A percentile compares a stretch with the other conserved stretches of the same genome.
These are phyloP conservation scores for Xylariaceae sp. DNA, from an alignment of 2,329 filamentous ascomycete species.

Conservation along the genomic window DNA sequence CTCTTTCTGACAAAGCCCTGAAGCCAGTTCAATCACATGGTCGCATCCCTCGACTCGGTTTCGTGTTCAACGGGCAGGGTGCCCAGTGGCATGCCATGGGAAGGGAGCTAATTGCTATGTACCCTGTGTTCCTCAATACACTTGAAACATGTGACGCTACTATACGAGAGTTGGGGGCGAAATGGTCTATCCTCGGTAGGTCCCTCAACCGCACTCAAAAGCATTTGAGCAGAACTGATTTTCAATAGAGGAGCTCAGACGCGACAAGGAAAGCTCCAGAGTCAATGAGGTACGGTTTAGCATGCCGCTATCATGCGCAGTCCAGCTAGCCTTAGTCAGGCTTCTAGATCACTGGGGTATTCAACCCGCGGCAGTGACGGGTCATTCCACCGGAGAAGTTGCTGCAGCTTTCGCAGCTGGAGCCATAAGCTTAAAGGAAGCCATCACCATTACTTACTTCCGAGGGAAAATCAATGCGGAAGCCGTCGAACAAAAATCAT, in stretches of 20 bases:
- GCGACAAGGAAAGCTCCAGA: slow-evolving; percentile 24
- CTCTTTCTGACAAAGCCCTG: neutral
- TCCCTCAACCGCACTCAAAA: slow-evolving; percentile 42
- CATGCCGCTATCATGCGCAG: neutral
- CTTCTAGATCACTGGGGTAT: slow-evolving; percentile 31
- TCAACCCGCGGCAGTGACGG: slow-evolving; percentile 28
- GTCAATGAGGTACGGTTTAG: slow-evolving; percentile 7
- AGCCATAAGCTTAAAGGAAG: slow-evolving; percentile 27
- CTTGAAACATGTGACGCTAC: slow-evolving; percentile 7
- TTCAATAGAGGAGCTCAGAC: slow-evolving; percentile 34
- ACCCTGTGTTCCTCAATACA: slow-evolving; percentile 14
- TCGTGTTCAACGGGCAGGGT: slow-evolving; percentile 35
- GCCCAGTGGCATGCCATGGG: slow-evolving; percentile 37
- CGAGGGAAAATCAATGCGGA: slow-evolving; percentile 24
- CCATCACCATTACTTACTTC: slow-evolving; percentile 29
- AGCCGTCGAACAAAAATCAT: neutral
- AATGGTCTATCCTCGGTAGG: slow-evolving; percentile 27
- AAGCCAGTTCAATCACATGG: neutral
- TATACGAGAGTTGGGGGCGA: slow-evolving; percentile 17
- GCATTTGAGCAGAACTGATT: slow-evolving; percentile 32
- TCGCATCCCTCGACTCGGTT: slow-evolving; percentile 16
- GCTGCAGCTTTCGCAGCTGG: slow-evolving; percentile 51
- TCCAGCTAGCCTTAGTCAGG: slow-evolving; percentile 32
- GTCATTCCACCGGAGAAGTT: slow-evolving; percentile 46
- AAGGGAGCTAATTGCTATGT: slow-evolving; percentile 14